phyloP scores from a whole-genome alignment of 2,329 filamentous ascomycete species.

The Fusarium sacchari region DNA sequence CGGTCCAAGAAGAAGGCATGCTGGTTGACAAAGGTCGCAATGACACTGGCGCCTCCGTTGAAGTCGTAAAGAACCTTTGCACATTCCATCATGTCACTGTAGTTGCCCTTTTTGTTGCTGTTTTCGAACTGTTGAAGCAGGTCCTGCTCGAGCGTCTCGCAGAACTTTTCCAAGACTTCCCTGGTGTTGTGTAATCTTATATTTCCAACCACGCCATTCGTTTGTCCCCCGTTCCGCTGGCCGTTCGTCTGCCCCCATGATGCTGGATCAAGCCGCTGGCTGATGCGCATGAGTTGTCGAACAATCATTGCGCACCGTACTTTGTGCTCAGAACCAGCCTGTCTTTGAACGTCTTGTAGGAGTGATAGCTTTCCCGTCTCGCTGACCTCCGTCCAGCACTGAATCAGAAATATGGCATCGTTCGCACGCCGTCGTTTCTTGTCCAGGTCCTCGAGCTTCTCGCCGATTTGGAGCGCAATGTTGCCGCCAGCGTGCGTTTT shows the following conservation, averaged over 20 bases:
- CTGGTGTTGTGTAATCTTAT: slow-evolving; percentile 73
- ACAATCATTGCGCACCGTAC: slow-evolving; percentile 94
- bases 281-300: slow-evolving; percentile 92
- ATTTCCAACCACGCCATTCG: slow-evolving; percentile 55
- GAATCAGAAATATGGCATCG: slow-evolving; percentile 93
- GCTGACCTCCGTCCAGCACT: slow-evolving; percentile 96
- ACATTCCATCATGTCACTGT: slow-evolving; percentile 98
- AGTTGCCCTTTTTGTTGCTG: slow-evolving; percentile 94
- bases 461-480: slow-evolving; percentile 92
- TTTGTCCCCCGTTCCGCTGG: slow-evolving; percentile 57
- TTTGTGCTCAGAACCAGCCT: slow-evolving; percentile 89
- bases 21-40: slow-evolving; percentile 96
- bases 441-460: slow-evolving; percentile 92
- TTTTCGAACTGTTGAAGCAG: slow-evolving; percentile 96
- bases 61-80: slow-evolving; percentile 94
- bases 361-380: slow-evolving; percentile 86
- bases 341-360: slow-evolving; percentile 87
- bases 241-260: slow-evolving; percentile 75
- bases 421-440: slow-evolving; percentile 88
- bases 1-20: slow-evolving; percentile 99
- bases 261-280: slow-evolving; percentile 83
- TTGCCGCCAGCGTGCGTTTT: slow-evolving; percentile 75
- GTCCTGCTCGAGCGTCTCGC: slow-evolving; percentile 94
- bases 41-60: slow-evolving; percentile 93
- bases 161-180: slow-evolving; percentile 95